phyloP scores from a whole-genome alignment of 2,329 filamentous ascomycete species.

The Scedosporium dehoogii region DNA sequence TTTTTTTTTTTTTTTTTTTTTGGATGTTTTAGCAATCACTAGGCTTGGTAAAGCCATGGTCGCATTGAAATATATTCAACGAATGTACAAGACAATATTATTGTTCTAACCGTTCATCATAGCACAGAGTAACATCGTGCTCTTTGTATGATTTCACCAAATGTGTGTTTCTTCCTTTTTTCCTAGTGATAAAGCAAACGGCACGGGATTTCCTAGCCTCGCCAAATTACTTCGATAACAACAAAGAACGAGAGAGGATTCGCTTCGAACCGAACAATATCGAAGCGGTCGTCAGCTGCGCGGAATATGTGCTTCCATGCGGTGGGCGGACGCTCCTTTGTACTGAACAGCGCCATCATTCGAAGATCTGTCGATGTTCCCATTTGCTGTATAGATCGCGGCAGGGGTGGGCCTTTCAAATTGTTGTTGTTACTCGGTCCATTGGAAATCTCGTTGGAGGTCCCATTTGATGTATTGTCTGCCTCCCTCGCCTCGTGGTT shows the following conservation, averaged over 20 bases:
- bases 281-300: conserved; percentile 33
- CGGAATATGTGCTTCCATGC: conserved; percentile 33
- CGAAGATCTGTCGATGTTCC: conserved; percentile 40
- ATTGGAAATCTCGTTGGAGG: conserved; percentile 17
- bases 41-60: too few relatives aligned
- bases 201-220: conserved; percentile 12
- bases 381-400: conserved; percentile 34
- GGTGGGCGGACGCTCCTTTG: conserved; percentile 31
- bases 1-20: too few relatives aligned
- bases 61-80: neutral
- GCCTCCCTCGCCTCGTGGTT: conserved; percentile 27
- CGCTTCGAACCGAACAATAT: conserved; percentile 25
- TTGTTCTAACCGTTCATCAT: conserved; percentile 49
- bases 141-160: conserved; percentile 18
- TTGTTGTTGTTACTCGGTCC: conserved; percentile 31
- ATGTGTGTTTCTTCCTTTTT: too few relatives aligned
- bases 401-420: conserved; percentile 17
- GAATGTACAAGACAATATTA: conserved; percentile 12
- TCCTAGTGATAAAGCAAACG: too few relatives aligned
- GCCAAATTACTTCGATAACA: conserved; percentile 26
- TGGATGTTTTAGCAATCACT: too few relatives aligned
- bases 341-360: conserved; percentile 41
- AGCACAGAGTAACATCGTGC: conserved; percentile 46
- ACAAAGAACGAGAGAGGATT: conserved; percentile 25
- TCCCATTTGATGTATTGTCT: conserved; percentile 26